Base-by-base conservation (phyloP, 2,329 filamentous ascomycete species). In the Cordyceps cateniannulata region DNA sequence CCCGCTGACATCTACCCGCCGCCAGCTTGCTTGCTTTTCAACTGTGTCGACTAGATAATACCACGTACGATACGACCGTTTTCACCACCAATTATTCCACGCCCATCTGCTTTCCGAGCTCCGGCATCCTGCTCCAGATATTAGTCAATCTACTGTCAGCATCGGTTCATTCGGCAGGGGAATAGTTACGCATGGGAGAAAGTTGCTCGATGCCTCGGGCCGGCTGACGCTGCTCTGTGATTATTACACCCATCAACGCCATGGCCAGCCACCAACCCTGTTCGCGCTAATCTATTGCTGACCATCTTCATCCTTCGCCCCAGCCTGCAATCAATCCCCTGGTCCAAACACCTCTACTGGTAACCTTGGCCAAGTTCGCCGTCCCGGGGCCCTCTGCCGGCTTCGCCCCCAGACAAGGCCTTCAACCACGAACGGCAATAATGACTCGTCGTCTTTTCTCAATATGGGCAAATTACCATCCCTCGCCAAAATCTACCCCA, bases 231-330 rank as follows among this genome's bases (percentile, higher is more conserved):
- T 56, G 16, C 20, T 56, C 53, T 25, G 27, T 48, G 27, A 22
- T 56, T 35, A 16, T 32, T 47, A 56, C 53, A 42, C 14, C 20
- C 45, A 24, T 22, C 48, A n/a, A 10, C 22, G 16, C 22, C 44
- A 25, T 25, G 44, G 40, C 32, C 44, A 48, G 45, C 45, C 29
- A 29, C 55, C 24, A 50, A 35, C 45, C 45, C 29, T 24, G 20
- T 49, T 40, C 20, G 49, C 55, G 45, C 55, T 42, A 58, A 58
- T 49, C 55, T 50, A 24, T 49, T 58, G 55, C 55, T 58, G 55
- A 58, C 55, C 55, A 50, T 50, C 44, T 58, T 50, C 9, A 50
- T 58, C 32, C 32, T 50, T 58, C 32, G 22, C 44, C 55, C 55
- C 55, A 29, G 55, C 32, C 22, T 58, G 44, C 44, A 38, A 35